Evolutionary conservation across 148 eudicot species (phyloP).

Genomic region (Rhododendron mucronatum): DNA sequence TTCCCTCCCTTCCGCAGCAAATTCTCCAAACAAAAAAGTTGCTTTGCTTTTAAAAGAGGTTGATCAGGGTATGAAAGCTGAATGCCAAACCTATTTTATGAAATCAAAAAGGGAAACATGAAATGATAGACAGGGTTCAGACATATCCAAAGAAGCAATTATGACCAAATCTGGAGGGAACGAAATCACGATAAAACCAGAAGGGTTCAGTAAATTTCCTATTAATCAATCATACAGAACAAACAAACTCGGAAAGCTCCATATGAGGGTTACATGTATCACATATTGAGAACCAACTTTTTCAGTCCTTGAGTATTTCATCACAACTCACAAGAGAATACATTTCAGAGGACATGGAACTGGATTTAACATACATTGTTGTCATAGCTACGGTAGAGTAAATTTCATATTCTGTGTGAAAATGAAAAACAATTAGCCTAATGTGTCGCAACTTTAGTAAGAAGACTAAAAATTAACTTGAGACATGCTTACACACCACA

Average conservation of each 20-base stretch:
- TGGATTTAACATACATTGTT: not conserved
- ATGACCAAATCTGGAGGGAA: not conserved
- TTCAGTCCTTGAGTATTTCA: constrained; percentile 1
- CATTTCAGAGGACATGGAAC: not conserved
- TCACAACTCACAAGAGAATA: not conserved
- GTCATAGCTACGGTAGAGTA: not conserved
- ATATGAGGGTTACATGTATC: not conserved
- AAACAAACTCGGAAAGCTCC: not conserved
- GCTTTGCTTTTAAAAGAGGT: constrained; percentile 82
- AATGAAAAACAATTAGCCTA: not conserved
- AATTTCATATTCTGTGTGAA: not conserved
- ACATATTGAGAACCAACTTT: not conserved
- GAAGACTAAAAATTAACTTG: not conserved
- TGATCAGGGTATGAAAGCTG: constrained; percentile 64
- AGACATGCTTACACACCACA: not conserved
- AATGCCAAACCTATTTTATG: constrained; percentile 43
- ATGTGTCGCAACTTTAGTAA: not conserved
- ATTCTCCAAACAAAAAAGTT: constrained; percentile 75
- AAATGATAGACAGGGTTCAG: not conserved
- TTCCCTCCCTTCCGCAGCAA: constrained; percentile 56
- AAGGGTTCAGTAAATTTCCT: not conserved
- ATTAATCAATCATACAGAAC: not conserved
- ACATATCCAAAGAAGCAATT: not conserved
- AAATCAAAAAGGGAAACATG: not conserved
- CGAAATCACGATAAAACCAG: not conserved